Base-by-base conservation (phyloP, 805 yeast genomes). In the Myxozyma lipomycoides region DNA sequence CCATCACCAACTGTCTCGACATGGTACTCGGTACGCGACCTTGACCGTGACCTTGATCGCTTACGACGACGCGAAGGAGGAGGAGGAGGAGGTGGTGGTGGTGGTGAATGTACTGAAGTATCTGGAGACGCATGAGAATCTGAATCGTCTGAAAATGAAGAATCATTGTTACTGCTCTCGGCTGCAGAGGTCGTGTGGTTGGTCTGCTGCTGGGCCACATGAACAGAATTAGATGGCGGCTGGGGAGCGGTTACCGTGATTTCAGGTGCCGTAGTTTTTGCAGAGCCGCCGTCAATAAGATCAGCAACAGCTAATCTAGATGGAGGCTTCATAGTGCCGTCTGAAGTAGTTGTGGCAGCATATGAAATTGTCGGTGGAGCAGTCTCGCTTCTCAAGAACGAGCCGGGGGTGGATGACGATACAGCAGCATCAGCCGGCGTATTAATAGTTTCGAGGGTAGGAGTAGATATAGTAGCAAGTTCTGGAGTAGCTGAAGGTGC, bases 1-100 rank as follows among this genome's bases (percentile, higher is more conserved):
- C 57, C 57, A 23, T 52, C 54, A 18, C 55, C 57, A 19, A 52
- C 57, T 5, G 57, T 52, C 40, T 52, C 57, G 40, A 52, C 57
- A 26, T 48, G 57, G 39, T 50, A 52, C 24, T 52, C 57, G 36
- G 52, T 43, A 2, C 55, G 55, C 21, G 42, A 26, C 35, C 43
- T 52, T 24, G 58, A 49, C 21, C 55, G 48, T 17, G 43, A 28
- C 12, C 32, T 7, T 28, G 7, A 9, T 28, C 12, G 7, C 12
- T 28, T 7, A 28, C 7, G 7, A 9, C 32, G 32, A 12, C 12
- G 32, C 7, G 32, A 28, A 28, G 32, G 32, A 9, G 32, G 32
- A 7, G 32, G 32, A 9, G 32, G 32, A 9, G 32, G 32, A 28
- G 32, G 32, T 12, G 32, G 32, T 12, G 32, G 32, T 12, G 40